Evolutionary conservation across 2,329 filamentous ascomycete species (phyloP).

Genomic region (Fusarium odoratissimum): DNA sequence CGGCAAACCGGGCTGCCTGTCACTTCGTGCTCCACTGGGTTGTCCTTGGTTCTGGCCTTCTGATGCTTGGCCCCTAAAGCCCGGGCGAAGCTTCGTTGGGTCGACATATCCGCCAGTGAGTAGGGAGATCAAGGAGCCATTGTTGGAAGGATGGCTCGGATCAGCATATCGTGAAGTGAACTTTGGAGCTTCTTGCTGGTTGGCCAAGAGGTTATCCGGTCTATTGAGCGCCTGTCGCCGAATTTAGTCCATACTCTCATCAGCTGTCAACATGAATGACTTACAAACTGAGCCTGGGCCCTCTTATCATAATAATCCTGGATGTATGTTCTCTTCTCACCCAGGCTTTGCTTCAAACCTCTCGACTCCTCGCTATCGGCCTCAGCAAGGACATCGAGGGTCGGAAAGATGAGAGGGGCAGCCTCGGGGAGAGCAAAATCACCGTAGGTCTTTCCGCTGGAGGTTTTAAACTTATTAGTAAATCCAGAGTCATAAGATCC

Average conservation of each 20-base stretch:
- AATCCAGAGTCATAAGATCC: neutral
- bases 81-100: neutral
- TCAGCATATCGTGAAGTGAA: conserved; percentile 15
- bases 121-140: conserved; percentile 2
- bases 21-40: neutral
- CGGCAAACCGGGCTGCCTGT: neutral
- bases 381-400: conserved; percentile 11
- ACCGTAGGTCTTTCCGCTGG: conserved; percentile 17
- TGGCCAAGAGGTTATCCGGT: conserved; percentile 3
- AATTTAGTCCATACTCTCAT: neutral
- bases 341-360: conserved; percentile 1
- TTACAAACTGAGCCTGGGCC: conserved; percentile 15
- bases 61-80: neutral
- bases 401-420: conserved; percentile 54
- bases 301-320: conserved; percentile 9
- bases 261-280: neutral
- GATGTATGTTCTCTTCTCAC: conserved; percentile 2
- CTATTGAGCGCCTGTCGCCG: neutral
- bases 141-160: conserved; percentile 10
- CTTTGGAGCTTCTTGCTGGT: conserved; percentile 6
- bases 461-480: conserved; percentile 12
- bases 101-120: conserved; percentile 15
- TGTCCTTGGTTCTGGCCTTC: neutral
- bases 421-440: conserved; percentile 57
- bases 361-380: conserved; percentile 7